phyloP scores from a whole-genome alignment of 2,329 filamentous ascomycete species.

The Aureobasidium sp. region DNA sequence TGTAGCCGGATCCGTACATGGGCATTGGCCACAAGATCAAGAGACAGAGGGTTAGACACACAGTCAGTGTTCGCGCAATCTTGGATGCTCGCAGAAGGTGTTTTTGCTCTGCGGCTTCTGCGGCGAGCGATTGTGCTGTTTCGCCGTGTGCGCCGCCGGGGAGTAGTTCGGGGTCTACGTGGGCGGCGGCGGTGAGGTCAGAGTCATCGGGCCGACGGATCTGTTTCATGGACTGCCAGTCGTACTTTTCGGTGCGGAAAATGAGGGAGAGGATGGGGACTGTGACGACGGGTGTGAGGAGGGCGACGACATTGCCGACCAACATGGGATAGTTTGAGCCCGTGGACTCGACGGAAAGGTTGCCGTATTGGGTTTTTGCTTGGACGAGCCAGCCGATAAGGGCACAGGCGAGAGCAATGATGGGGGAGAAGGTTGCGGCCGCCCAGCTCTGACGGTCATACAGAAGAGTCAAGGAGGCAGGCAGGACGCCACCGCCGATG shows the following conservation, averaged over 20 bases:
- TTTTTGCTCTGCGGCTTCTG: conserved; percentile 37
- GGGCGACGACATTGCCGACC: conserved; percentile 74
- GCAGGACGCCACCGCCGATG: conserved; percentile 70
- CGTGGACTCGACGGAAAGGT: conserved; percentile 66
- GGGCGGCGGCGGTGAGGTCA: conserved; percentile 57
- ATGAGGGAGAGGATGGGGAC: conserved; percentile 67
- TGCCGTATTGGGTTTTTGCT: conserved; percentile 57
- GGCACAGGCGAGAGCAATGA: conserved; percentile 61
- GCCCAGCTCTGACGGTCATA: conserved; percentile 75
- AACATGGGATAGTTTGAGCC: conserved; percentile 83
- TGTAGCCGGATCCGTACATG: conserved; percentile 74
- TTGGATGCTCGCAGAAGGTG: conserved; percentile 38
- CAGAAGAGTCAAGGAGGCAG: conserved; percentile 70
- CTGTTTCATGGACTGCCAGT: conserved; percentile 75
- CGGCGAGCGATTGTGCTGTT: conserved; percentile 27
- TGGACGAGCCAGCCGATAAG: conserved; percentile 74
- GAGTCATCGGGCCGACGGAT: conserved; percentile 76
- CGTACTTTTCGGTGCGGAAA: conserved; percentile 69
- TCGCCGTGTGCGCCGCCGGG: conserved; percentile 39
- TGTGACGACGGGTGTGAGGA: conserved; percentile 69
- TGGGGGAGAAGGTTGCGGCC: conserved; percentile 62
- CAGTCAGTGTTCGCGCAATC: conserved; percentile 52
- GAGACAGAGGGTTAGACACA: conserved; percentile 60
- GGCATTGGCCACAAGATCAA: conserved; percentile 88
- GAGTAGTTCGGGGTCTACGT: conserved; percentile 59